Evolutionary conservation across 2,329 filamentous ascomycete genomes (phyloP), one percentile per base, ranked within the genome.

Genomic region (Botryotinia globosa): DNA sequence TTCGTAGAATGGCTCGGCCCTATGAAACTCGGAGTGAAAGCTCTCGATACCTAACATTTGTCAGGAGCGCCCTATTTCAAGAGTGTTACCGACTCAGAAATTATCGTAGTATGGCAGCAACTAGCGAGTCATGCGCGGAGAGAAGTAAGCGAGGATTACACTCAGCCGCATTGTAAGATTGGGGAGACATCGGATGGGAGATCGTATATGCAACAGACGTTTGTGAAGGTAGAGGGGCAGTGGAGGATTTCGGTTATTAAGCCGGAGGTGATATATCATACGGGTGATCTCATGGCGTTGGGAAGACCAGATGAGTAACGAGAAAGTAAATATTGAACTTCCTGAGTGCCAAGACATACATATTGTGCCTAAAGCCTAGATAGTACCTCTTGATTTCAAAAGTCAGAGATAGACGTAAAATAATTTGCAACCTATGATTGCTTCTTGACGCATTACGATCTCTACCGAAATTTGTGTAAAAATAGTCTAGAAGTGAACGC

Each of bases 51-150:
- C 10, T 77, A 79, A n/a, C 78, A 79, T 73, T 69, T 79, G 1
- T 75, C 78, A 12, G 77, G 74, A 1, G 71, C 72, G 14, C 78
- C 77, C 20, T 78, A 78, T 44, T 76, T 80, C 71, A 76, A 77
- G 34, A 75, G 69, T 2, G 77, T 78, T 0, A 73, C 73, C 0
- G 73, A 75, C 4, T 70, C 75, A 6, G 72, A 77, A 67, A 78
- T 79, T 20, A 63, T 79, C 1, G 74, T 79, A 3, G 74, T 79
- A 59, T 79, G 77, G 75, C 78, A 79, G 72, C 77, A 79, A 69
- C 29, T 79, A 22, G 77, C 77, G 20, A 75, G 74, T 51, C 78
- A 80, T 64, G 77, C 72, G 29, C 65, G 77, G 16, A 69, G 73
- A 32, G 37, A 76, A 16, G 72, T 69, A 34, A 74, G 75, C 14